Evolutionary conservation across 257 asterid species (phyloP), one percentile per base, ranked within the genome.

Genomic region (Phtheirospermum japonicum): DNA sequence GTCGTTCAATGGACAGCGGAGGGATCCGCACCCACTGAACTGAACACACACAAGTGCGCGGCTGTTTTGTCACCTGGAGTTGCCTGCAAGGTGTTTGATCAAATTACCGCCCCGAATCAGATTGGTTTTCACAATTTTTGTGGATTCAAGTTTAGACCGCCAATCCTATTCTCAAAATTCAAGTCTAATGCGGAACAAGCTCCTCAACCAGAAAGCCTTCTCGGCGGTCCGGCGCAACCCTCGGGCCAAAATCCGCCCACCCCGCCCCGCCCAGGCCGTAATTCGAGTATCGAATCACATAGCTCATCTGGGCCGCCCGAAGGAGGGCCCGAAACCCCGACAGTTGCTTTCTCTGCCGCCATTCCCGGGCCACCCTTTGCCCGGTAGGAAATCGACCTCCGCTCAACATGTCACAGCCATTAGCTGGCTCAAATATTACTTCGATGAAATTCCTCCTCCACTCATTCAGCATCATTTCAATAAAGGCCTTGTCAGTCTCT

Each of bases 401-500:
- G 76, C 71, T 26, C 57, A 50, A 20, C 84, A 71, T 58, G 93
- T 89, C 53, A 86, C 99, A 20, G 97, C 96, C 54, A 77, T 92
- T 70, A 89, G 88, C 77, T 92, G 99, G 99, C 89, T 89, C 70
- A 89, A 90, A 71, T 92, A 92, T 76, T 92, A 86, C 83, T 86
- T 92, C 30, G 80, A 79, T 16, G 99, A 85, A 40, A 73, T 79
- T 37, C 82, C 79, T 65, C 91, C 87, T 37, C 77, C 79, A 14
- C 71, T 67, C 65, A 81, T 85, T 67, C 95, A 84, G 65, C 65
- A 81, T 48, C 95, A 84, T 76, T 92, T 92, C 73, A 83, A 79
- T 64, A 81, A 87, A 73, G 88, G 94, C 79, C 91, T 86, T 4
- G 99, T 92, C 5, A 58, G 90, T 81, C 4, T 52, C 52, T 33